Conservation (phyloP, 768 basidiomycete species). For the Leucosporidium creatinivorum region DNA sequence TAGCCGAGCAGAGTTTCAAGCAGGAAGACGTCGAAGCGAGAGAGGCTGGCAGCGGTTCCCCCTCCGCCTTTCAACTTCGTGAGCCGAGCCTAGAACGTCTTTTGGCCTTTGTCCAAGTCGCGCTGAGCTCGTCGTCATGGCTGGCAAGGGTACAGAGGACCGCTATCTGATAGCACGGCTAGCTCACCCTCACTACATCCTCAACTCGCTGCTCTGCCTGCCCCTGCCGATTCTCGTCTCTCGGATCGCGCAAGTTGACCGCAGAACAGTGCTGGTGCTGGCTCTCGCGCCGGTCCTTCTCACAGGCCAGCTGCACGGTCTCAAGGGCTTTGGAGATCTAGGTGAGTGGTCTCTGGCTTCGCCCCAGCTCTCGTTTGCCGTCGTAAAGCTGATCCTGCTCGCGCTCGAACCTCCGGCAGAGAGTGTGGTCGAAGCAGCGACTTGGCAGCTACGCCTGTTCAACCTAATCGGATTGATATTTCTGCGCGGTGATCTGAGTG, state of each 20-base stretch:
- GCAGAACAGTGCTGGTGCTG: background rate
- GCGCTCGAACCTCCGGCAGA: no score
- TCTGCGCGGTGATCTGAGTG: background rate
- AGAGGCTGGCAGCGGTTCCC: no score
- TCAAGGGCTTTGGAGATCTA: no score
- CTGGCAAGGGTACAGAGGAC: background rate
- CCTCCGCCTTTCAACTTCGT: no score
- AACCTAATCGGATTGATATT: constrained; percentile 19
- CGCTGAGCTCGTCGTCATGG: no score
- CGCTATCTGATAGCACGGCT: background rate
- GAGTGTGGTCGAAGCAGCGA: no score
- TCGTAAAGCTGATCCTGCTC: no score
- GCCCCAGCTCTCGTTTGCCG: no score
- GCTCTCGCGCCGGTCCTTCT: background rate
- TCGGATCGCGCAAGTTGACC: background rate
- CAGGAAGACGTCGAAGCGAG: background rate
- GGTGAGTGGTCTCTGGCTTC: no score
- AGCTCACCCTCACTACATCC: constrained; percentile 21
- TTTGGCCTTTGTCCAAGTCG: no score
- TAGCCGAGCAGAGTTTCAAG: background rate
- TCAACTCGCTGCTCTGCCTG: constrained; percentile 16
- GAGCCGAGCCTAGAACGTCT: no score
- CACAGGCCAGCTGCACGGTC: no score
- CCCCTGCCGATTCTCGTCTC: constrained; percentile 11
- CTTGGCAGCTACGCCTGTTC: background rate